Evolutionary conservation across 306 rosid species (phyloP).

Genomic region (Rosa multiflora): DNA sequence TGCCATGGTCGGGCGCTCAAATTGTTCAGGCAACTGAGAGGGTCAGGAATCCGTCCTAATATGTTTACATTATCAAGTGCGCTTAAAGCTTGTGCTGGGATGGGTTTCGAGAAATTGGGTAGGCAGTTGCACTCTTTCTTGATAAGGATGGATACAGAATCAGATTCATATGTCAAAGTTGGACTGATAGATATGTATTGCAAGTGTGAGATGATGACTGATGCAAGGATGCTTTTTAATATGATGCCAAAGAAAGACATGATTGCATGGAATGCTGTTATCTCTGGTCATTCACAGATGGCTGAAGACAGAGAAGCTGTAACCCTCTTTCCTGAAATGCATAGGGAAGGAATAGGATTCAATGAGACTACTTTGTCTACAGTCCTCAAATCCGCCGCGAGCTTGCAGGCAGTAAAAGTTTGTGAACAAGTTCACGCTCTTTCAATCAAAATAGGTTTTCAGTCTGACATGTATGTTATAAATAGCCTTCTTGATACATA

Average conservation of each 20-base stretch:
- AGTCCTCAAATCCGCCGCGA: slow-evolving; percentile 75
- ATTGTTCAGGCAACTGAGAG: slow-evolving; percentile 50
- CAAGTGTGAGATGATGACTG: slow-evolving; percentile 62
- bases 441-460: slow-evolving; percentile 72
- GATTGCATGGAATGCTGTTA: slow-evolving; percentile 77
- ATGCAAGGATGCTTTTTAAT: slow-evolving; percentile 64
- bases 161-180: slow-evolving; percentile 61
- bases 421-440: slow-evolving; percentile 67
- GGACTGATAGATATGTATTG: slow-evolving; percentile 83
- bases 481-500: slow-evolving; percentile 87
- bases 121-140: slow-evolving; percentile 65
- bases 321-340: slow-evolving; percentile 50
- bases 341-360: slow-evolving; percentile 53
- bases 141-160: slow-evolving; percentile 61
- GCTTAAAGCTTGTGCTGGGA: slow-evolving; percentile 72
- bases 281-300: slow-evolving; percentile 63
- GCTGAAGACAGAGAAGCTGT: slow-evolving; percentile 65
- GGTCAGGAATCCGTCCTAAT: slow-evolving; percentile 50
- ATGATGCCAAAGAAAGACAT: slow-evolving; percentile 56
- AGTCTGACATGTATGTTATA: slow-evolving; percentile 58
- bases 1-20: slow-evolving; percentile 50
- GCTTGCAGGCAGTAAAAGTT: slow-evolving; percentile 46
- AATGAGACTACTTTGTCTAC: slow-evolving; percentile 78
- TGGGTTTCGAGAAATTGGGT: slow-evolving; percentile 60
- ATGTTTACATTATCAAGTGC: slow-evolving; percentile 77